phyloP scores from a whole-genome alignment of 805 yeast genomes.

The Kodamaea kakaduensis region DNA sequence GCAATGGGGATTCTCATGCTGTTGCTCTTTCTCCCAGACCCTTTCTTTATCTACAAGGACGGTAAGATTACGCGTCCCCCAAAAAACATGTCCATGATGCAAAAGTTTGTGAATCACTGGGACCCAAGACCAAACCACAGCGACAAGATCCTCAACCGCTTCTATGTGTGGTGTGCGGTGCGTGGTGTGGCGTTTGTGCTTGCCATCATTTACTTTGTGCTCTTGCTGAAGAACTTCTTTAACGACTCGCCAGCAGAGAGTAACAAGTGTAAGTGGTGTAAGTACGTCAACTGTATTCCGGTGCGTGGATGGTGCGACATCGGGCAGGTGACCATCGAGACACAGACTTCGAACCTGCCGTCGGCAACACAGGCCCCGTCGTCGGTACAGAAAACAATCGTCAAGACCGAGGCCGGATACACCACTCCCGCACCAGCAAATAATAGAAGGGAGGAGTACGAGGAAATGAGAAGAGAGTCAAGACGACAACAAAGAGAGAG shows the following conservation, averaged over 20 bases:
- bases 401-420: slow-evolving; percentile 8
- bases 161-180: slow-evolving; percentile 50
- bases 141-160: slow-evolving; percentile 32
- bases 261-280: slow-evolving; percentile 63
- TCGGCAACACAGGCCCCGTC: slow-evolving; percentile 7
- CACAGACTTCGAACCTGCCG: slow-evolving; percentile 2
- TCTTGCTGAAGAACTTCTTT: slow-evolving; percentile 46
- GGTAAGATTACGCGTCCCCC: slow-evolving; percentile 30
- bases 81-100: slow-evolving; percentile 26
- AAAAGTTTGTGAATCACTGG: slow-evolving; percentile 36
- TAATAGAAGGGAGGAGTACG: neutral
- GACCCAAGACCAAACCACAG: slow-evolving; percentile 33
- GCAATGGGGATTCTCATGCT: slow-evolving; percentile 54
- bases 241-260: slow-evolving; percentile 18
- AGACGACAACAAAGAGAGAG: too few species aligned
- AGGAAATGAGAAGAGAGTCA: too few species aligned
- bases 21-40: slow-evolving; percentile 51
- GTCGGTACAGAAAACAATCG: slow-evolving; percentile 8
- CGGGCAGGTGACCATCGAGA: slow-evolving; percentile 34
- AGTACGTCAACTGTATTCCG: slow-evolving; percentile 66
- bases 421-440: slow-evolving; percentile 16
- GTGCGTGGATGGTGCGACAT: slow-evolving; percentile 66
- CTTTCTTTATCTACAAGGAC: slow-evolving; percentile 42
- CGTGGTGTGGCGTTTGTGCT: slow-evolving; percentile 45
- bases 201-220: slow-evolving; percentile 47